A percentile compares a stretch with the other conserved stretches of the same genome.
Conservation (phyloP, 177 flowering plant species). For the Vitis hybrid region DNA sequence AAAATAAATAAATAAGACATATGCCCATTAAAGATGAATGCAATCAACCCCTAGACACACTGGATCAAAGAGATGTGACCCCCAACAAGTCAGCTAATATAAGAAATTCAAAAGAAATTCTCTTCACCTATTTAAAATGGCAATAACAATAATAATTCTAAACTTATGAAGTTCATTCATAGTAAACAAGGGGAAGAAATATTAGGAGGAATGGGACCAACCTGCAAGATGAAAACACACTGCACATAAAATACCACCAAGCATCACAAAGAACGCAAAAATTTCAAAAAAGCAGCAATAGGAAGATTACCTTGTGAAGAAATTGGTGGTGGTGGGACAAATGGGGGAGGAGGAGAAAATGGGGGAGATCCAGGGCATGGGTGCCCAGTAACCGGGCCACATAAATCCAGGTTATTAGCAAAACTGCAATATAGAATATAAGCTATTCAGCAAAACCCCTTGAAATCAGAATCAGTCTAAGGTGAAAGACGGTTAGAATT, state of each 20-base stretch:
- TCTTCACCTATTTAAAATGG: background rate
- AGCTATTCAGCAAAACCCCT: background rate
- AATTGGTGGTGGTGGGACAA: slow-evolving; percentile 55
- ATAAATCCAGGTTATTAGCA: slow-evolving; percentile 61
- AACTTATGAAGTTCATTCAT: background rate
- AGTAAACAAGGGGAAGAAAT: background rate
- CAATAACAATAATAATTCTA: background rate
- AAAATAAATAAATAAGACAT: no score
- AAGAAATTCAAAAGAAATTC: background rate
- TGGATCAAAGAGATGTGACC: background rate
- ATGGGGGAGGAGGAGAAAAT: slow-evolving; percentile 85
- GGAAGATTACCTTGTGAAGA: slow-evolving; percentile 41
- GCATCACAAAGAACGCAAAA: background rate
- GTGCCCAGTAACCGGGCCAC: slow-evolving; percentile 71
- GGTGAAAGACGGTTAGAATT: background rate
- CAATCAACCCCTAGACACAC: background rate
- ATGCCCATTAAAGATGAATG: background rate
- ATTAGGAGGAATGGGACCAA: background rate
- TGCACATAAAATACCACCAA: background rate
- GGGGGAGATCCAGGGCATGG: slow-evolving; percentile 90
- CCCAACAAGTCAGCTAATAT: background rate
- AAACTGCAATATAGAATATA: slow-evolving; percentile 42
- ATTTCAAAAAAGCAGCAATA: background rate
- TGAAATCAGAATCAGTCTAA: background rate
- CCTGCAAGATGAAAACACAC: background rate